These are phyloP conservation scores for Globisporangium parvum DNA, from an alignment of 352 stramenopile species.

Conservation along the genomic window DNA sequence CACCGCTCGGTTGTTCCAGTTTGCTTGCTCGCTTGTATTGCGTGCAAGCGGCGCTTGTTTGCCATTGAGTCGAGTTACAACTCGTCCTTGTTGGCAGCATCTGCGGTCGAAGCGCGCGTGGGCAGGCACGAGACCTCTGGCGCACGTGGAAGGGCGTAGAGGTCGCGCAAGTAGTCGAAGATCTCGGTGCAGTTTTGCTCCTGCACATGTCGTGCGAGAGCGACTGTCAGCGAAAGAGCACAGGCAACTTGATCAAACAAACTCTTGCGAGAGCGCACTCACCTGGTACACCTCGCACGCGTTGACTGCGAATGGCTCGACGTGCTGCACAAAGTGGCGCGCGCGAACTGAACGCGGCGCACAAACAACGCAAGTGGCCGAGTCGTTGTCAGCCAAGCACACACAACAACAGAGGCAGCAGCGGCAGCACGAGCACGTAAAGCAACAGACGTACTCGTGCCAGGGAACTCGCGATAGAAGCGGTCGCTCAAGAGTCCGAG, in stretches of 20 bases:
- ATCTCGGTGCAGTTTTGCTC: slow-evolving; percentile 52
- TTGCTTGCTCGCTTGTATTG: too few relatives aligned
- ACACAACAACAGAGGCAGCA: not conserved
- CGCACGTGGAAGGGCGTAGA: slow-evolving; percentile 42
- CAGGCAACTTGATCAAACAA: too few relatives aligned
- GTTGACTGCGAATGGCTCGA: slow-evolving; percentile 57
- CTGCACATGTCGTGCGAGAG: slow-evolving; percentile 9
- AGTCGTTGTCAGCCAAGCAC: not conserved
- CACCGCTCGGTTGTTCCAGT: too few relatives aligned
- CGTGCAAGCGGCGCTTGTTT: too few relatives aligned
- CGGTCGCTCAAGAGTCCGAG: slow-evolving; percentile 59
- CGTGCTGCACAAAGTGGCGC: slow-evolving; percentile 53
- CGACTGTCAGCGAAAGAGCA: too few relatives aligned
- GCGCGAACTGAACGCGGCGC: slow-evolving; percentile 24
- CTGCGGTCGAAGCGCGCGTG: slow-evolving; percentile 11
- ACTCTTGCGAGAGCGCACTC: slow-evolving; percentile 1
- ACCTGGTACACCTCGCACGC: slow-evolving; percentile 47
- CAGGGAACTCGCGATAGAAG: slow-evolving; percentile 59
- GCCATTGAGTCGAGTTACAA: not conserved
- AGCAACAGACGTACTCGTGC: slow-evolving; percentile 25
- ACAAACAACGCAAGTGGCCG: not conserved
- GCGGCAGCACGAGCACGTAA: not conserved
- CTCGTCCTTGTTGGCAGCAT: slow-evolving; percentile 18
- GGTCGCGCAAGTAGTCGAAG: slow-evolving; percentile 53
- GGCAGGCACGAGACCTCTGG: slow-evolving; percentile 24